Percentiles rank a stretch among this genome's conserved stretches.
Conservation (phyloP, 1,139 yeast genomes). For the Candida sanyaensis region DNA sequence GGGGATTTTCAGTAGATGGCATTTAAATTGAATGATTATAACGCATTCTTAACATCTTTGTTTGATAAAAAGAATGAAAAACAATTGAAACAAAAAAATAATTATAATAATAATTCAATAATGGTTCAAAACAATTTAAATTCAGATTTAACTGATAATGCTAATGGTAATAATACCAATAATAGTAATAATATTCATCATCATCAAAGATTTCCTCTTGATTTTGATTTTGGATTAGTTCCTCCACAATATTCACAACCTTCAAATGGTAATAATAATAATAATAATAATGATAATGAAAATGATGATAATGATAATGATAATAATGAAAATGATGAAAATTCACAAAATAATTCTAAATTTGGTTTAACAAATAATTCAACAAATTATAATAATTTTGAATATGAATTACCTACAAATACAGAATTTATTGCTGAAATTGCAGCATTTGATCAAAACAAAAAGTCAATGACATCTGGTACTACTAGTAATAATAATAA, state of each 20-base stretch:
- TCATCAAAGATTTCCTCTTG: slow-evolving; percentile 23
- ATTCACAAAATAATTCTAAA: neutral
- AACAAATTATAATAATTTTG: slow-evolving; percentile 1
- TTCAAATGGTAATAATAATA: no score
- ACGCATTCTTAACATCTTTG: slow-evolving; percentile 30
- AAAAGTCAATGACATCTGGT: neutral
- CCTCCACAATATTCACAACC: slow-evolving; percentile 6
- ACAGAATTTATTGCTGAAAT: slow-evolving; percentile 14
- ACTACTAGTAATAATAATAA: no score
- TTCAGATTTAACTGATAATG: neutral
- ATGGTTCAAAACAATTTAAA: slow-evolving; percentile 1
- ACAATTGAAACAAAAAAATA: slow-evolving; percentile 2
- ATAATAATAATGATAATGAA: no score
- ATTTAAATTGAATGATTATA: slow-evolving; percentile 33
- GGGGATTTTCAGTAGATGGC: slow-evolving; percentile 21
- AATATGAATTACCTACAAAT: slow-evolving; percentile 8
- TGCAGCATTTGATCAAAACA: slow-evolving; percentile 10
- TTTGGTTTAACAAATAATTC: neutral
- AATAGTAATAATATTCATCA: no score
- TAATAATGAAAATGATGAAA: neutral
- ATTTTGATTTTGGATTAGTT: slow-evolving; percentile 33
- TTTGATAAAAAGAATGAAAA: slow-evolving; percentile 23
- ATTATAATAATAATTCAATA: neutral
- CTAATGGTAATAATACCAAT: neutral
- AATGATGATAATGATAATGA: no score